phyloP scores from a whole-genome alignment of 257 asterid species.

The Nicotiana otophora region DNA sequence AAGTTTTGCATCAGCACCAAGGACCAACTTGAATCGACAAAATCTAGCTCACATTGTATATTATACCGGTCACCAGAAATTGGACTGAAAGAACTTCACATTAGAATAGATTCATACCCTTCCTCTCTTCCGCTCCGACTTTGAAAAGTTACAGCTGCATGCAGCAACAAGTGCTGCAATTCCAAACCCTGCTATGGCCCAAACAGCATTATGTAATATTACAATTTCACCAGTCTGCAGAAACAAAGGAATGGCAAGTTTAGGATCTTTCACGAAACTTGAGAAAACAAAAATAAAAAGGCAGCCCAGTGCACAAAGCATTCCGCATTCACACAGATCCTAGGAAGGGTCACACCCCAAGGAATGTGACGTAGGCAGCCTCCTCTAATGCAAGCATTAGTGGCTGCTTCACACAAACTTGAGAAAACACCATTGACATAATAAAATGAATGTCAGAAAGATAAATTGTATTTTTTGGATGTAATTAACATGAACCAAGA shows the following conservation, averaged over 20 bases:
- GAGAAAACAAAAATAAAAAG: background rate
- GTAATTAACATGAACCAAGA: background rate
- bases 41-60: background rate
- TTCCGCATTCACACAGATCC: too few relatives aligned
- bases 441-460: background rate
- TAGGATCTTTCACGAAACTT: background rate
- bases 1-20: background rate
- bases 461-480: too few relatives aligned
- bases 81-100: constrained; percentile 12
- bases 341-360: too few relatives aligned
- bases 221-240: constrained; percentile 30
- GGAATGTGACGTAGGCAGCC: too few relatives aligned
- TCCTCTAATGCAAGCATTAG: too few relatives aligned
- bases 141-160: constrained; percentile 8
- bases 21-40: background rate
- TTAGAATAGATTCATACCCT: constrained; percentile 35
- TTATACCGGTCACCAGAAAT: background rate
- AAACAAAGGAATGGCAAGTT: background rate
- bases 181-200: constrained; percentile 30
- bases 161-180: constrained; percentile 20
- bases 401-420: background rate
- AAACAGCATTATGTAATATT: constrained; percentile 13
- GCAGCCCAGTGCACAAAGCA: too few relatives aligned
- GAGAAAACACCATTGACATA: background rate
- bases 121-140: constrained; percentile 24